These are phyloP conservation scores for Domatiomyces globalis DNA, from an alignment of 2,329 filamentous ascomycete genomes.

Conservation along the genomic window DNA sequence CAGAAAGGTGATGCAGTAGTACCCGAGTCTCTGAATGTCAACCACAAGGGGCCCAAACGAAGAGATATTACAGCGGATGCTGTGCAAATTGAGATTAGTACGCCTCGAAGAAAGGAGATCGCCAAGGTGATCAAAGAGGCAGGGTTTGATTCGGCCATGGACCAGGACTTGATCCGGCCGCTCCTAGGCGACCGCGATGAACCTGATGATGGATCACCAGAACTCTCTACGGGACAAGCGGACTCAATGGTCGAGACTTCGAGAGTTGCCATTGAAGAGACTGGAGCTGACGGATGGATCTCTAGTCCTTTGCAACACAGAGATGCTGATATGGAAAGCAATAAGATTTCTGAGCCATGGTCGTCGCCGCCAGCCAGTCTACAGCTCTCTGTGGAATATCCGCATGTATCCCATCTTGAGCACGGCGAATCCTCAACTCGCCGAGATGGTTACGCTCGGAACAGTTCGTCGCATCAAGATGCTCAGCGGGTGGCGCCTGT, in stretches of 20 bases:
- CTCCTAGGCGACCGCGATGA: background rate
- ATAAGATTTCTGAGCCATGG: background rate
- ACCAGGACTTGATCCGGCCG: constrained; percentile 24
- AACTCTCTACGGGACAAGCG: background rate
- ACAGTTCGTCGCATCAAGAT: constrained; percentile 17
- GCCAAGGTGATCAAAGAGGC: constrained; percentile 35
- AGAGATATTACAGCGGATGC: constrained; percentile 5
- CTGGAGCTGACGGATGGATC: background rate
- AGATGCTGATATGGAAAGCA: background rate
- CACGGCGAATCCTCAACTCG: constrained; percentile 5
- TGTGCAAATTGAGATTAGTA: constrained; percentile 18
- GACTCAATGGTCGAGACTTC: background rate
- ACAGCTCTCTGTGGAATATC: constrained; percentile 16
- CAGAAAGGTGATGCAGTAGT: background rate
- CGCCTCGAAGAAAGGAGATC: constrained; percentile 29
- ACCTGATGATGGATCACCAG: background rate
- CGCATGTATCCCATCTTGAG: constrained; percentile 15
- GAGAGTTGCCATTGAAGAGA: background rate
- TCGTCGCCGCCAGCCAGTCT: constrained; percentile 12
- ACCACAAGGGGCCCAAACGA: background rate
- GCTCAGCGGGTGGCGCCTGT: constrained; percentile 14
- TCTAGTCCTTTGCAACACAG: constrained; percentile 1
- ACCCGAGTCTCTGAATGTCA: background rate
- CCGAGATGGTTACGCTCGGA: constrained; percentile 1
- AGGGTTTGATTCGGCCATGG: constrained; percentile 34